Percentiles rank a stretch among this genome's conserved stretches.
phyloP scores from a whole-genome alignment of 306 rosid species.

The Prunus dulcis region DNA sequence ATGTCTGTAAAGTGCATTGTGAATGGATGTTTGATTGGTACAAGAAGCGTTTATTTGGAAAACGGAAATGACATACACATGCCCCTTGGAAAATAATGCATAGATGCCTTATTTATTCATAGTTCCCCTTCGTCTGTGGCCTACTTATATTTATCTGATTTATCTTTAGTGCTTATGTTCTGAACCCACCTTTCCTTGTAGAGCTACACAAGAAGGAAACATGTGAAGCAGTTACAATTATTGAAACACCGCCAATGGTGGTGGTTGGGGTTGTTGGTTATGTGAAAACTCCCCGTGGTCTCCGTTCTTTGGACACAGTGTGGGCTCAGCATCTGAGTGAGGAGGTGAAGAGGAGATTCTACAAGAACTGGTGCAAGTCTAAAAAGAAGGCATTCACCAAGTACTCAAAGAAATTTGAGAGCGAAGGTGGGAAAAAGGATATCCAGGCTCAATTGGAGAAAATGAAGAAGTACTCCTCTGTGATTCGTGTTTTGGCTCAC shows the following conservation, averaged over 20 bases:
- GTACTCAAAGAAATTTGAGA: slow-evolving; percentile 51
- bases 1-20: background rate
- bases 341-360: slow-evolving; percentile 66
- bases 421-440: slow-evolving; percentile 64
- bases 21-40: background rate
- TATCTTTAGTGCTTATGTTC: background rate
- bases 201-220: slow-evolving; percentile 87
- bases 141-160: too few species aligned
- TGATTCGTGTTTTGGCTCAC: slow-evolving; percentile 74
- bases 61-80: too few species aligned
- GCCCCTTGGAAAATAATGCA: too few species aligned
- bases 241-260: slow-evolving; percentile 76
- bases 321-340: slow-evolving; percentile 90
- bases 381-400: slow-evolving; percentile 78
- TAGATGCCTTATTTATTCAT: background rate
- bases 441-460: slow-evolving; percentile 54
- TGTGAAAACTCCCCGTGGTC: slow-evolving; percentile 63
- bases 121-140: background rate
- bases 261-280: slow-evolving; percentile 79
- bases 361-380: slow-evolving; percentile 81
- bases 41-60: too few species aligned
- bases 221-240: slow-evolving; percentile 76
- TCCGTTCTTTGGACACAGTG: slow-evolving; percentile 56
- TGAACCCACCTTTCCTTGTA: background rate
- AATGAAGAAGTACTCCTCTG: slow-evolving; percentile 57